Evolutionary conservation across 129 eudicot genomes (phyloP).

Genomic region (Pseudognaphalium luteoalbum): DNA sequence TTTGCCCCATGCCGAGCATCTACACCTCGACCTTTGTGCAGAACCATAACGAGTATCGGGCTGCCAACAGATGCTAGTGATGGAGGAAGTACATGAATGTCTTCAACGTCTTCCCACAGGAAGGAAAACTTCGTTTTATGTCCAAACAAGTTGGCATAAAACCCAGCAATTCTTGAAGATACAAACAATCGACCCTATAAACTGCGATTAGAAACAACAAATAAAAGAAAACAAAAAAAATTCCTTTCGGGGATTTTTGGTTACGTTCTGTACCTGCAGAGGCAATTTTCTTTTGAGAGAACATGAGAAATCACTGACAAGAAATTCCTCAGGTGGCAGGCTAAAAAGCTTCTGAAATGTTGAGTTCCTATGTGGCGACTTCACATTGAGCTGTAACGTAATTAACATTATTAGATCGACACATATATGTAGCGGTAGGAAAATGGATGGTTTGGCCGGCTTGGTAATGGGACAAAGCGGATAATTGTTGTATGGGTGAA

Average conservation of each 20-base stretch:
- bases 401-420: constrained; percentile 11
- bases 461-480: background rate
- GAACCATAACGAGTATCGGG: constrained; percentile 71
- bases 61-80: constrained; percentile 79
- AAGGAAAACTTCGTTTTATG: constrained; percentile 77
- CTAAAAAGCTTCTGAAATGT: constrained; percentile 77
- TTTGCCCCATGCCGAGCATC: constrained; percentile 92
- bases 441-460: background rate
- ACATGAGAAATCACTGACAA: constrained; percentile 83
- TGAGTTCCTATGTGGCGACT: constrained; percentile 88
- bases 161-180: constrained; percentile 87
- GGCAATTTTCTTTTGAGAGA: constrained; percentile 83
- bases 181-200: constrained; percentile 85
- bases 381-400: constrained; percentile 64
- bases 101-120: constrained; percentile 94
- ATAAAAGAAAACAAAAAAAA: background rate
- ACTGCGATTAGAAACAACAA: background rate
- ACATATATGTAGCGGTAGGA: background rate
- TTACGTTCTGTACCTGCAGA: constrained; percentile 57
- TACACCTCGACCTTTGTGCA: constrained; percentile 72
- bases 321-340: constrained; percentile 92
- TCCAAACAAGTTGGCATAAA: constrained; percentile 83
- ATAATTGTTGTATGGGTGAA: too few species aligned
- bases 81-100: constrained; percentile 75
- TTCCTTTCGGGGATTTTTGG: background rate